phyloP scores from a whole-genome alignment of 768 basidiomycete genomes.

The Auriculariales sp. region DNA sequence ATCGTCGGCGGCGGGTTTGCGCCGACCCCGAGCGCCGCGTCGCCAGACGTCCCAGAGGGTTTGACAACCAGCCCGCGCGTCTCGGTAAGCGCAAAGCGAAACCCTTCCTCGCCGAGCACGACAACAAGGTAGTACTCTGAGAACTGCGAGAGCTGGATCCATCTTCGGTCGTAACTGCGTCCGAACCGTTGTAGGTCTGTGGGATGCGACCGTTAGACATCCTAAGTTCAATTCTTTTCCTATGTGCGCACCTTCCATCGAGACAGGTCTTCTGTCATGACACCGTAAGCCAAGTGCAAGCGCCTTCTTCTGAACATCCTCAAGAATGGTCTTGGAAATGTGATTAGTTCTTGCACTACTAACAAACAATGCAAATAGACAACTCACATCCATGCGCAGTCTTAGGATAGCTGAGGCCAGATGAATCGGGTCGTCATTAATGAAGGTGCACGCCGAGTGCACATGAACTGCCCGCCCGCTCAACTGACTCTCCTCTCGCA shows the following conservation, averaged over 20 bases:
- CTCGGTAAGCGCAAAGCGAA: slow-evolving; percentile 71
- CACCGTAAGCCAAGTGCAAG: slow-evolving; percentile 69
- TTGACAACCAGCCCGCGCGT: slow-evolving; percentile 11
- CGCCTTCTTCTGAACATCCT: slow-evolving; percentile 75
- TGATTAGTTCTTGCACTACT: no score
- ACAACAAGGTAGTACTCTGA: slow-evolving; percentile 75
- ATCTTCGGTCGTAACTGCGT: slow-evolving; percentile 45
- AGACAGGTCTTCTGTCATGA: slow-evolving; percentile 54
- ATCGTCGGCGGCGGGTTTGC: no score
- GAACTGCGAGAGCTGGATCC: slow-evolving; percentile 65
- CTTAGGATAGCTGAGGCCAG: slow-evolving; percentile 42
- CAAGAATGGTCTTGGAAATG: slow-evolving; percentile 66
- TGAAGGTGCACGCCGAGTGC: slow-evolving; percentile 34
- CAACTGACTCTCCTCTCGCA: slow-evolving; percentile 71
- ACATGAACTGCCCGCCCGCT: slow-evolving; percentile 60
- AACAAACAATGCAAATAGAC: not conserved
- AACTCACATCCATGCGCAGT: slow-evolving; percentile 48
- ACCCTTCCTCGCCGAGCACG: slow-evolving; percentile 61
- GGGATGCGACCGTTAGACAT: not conserved
- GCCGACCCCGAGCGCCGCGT: no score
- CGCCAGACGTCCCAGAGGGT: slow-evolving; percentile 8
- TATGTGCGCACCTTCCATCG: slow-evolving; percentile 36
- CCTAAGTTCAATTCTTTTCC: not conserved
- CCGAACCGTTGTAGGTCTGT: slow-evolving; percentile 64
- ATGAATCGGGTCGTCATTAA: slow-evolving; percentile 56